Base-by-base conservation (phyloP, 768 basidiomycete species). In the Suillus discolor region DNA sequence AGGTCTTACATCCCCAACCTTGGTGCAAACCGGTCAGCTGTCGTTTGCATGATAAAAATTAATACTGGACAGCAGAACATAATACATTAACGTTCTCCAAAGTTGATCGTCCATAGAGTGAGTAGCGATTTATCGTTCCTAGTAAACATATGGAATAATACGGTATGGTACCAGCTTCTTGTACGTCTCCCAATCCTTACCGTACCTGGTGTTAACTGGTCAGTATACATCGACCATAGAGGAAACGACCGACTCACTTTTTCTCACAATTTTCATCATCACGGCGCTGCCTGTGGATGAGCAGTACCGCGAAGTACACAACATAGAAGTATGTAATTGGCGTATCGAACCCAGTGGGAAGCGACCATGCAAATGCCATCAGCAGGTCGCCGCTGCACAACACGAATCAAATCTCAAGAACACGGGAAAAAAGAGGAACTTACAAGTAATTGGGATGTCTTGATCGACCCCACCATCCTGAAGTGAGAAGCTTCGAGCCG, bases 261-360 rank as follows among this genome's bases (percentile, higher is more conserved):
- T 89, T 85, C 74, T 87, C 83, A 76, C 97, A 99, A 31, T 88
- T 87, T 74, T 96, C 95, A 68, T 98, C 96, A 75, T 99, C 97
- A 41, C 97, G 85, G 65, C 79, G 82, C 77, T 98, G 94, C 65
- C 97, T 84, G 78, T 99, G 97, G 41, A 95, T 81, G 66, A 99
- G 89, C 31, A 99, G 85, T 42, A 97, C 85, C 4, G 85, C 82
- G 71, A 99, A 99, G 81, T 97, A 99, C 66, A 82, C 73, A 36
- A 93, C 86, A 73, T 99, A 99, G 81, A 96, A 99, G 81, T 98
- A 96, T 6, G 97, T 96, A 75, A 99, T 86, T 28, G 96, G 97
- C 0, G 95, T 96, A 54, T 88, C 82, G 77, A 97, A 94, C 6
- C 93, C 94, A 1, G 94, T 96, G 0, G 96, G 92, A 20, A 98